Percentiles rank a stretch among this genome's conserved stretches.
Conservation (phyloP, 2,329 filamentous ascomycete genomes). For the Pleomassaria siparia region DNA sequence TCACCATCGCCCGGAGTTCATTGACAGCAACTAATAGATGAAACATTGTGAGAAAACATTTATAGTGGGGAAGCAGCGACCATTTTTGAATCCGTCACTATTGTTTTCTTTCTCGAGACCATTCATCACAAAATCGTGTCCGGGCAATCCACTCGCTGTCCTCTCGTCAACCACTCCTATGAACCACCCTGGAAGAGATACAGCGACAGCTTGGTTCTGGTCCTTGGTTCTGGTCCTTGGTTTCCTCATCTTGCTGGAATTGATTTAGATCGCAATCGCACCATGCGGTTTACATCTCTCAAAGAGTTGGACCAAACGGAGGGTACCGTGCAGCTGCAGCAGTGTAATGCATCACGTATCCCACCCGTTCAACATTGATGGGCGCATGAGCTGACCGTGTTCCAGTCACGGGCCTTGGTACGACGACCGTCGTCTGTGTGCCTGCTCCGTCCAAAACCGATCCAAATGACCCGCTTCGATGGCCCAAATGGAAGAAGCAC, state of each 20-base stretch:
- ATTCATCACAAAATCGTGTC: no score
- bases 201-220: constrained; percentile 16
- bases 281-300: constrained; percentile 37
- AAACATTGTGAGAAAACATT: background rate
- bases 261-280: constrained; percentile 5
- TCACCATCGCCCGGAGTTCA: background rate
- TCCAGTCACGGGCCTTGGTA: constrained; percentile 4
- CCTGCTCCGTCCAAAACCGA: constrained; percentile 51
- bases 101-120: no score
- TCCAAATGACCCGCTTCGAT: constrained; percentile 53
- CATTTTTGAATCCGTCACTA: background rate
- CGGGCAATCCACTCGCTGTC: no score
- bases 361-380: background rate
- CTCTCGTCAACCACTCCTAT: constrained; percentile 10
- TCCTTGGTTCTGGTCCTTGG: constrained; percentile 20
- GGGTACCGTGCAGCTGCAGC: constrained; percentile 42
- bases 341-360: constrained; percentile 12
- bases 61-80: background rate
- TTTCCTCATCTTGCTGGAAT: constrained; percentile 17
- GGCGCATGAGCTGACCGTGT: background rate
- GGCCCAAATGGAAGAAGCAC: constrained; percentile 51
- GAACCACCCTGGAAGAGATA: constrained; percentile 11
- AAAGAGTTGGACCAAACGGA: constrained; percentile 42
- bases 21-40: background rate
- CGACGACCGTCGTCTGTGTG: constrained; percentile 44